Conservation (phyloP, 2,329 filamentous ascomycete genomes). For the Fusarium pilosicola region DNA sequence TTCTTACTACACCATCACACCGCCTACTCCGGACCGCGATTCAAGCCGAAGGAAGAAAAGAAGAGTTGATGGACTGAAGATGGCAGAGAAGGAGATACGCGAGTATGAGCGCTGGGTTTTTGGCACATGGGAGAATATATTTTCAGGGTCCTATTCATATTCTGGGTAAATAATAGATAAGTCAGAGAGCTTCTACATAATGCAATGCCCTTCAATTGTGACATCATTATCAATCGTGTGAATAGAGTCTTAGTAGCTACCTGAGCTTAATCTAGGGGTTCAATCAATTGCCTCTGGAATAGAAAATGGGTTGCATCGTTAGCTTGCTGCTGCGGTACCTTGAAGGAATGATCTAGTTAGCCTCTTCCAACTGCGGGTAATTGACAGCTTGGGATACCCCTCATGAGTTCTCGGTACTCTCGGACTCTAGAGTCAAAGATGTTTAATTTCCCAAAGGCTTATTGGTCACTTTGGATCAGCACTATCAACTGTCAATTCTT, state of each 20-base stretch:
- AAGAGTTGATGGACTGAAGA: fast-evolving
- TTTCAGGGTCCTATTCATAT: not conserved
- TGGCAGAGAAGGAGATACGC: not conserved
- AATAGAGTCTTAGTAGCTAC: fast-evolving
- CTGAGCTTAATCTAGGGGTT: too few relatives aligned
- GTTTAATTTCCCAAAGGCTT: fast-evolving
- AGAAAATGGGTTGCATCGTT: not conserved
- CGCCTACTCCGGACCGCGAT: fast-evolving
- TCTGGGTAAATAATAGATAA: not conserved
- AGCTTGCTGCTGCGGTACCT: not conserved
- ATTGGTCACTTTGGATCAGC: not conserved
- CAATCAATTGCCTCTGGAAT: too few relatives aligned
- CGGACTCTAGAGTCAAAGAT: not conserved
- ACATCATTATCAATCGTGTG: fast-evolving
- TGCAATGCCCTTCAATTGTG: fast-evolving
- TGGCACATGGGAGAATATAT: not conserved
- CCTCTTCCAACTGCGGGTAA: not conserved
- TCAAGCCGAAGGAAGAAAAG: not conserved
- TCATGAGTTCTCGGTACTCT: not conserved
- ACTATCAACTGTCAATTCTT: not conserved
- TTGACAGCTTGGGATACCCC: not conserved
- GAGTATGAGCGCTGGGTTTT: not conserved
- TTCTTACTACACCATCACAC: not conserved
- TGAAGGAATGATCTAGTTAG: fast-evolving
- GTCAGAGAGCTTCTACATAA: fast-evolving